Percentiles rank a stretch among this genome's conserved stretches.
These are phyloP conservation scores for Neonectria faginata DNA, from an alignment of 2,329 filamentous ascomycete genomes.

Conservation along the genomic window DNA sequence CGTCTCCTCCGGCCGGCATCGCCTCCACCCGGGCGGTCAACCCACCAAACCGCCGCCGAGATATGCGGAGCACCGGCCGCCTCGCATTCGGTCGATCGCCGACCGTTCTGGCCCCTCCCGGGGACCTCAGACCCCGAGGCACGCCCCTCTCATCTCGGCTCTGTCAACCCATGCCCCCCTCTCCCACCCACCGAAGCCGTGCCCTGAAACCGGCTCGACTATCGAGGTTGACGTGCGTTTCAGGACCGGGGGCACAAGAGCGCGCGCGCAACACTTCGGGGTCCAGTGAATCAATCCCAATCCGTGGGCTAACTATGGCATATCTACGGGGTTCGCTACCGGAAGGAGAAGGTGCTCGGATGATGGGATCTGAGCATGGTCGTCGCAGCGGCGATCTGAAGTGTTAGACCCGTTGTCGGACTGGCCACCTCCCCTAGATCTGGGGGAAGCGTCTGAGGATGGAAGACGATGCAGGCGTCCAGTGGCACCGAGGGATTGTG, in stretches of 20 bases:
- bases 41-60: slow-evolving; percentile 6
- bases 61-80: slow-evolving; percentile 11
- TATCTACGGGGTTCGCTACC: slow-evolving; percentile 7
- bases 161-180: slow-evolving; percentile 3
- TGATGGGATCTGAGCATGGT: slow-evolving; percentile 1
- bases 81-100: slow-evolving; percentile 4
- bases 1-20: background rate
- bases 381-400: slow-evolving; percentile 10
- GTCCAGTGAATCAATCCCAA: slow-evolving; percentile 3
- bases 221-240: slow-evolving; percentile 9
- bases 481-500: slow-evolving; percentile 12
- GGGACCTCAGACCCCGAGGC: background rate
- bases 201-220: slow-evolving; percentile 14
- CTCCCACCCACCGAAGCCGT: slow-evolving; percentile 9
- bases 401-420: background rate
- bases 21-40: background rate
- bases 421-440: background rate
- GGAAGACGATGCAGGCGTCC: slow-evolving; percentile 4
- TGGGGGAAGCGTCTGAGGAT: slow-evolving; percentile 5
- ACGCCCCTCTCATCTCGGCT: slow-evolving; percentile 20
- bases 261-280: background rate
- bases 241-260: background rate
- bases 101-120: background rate
- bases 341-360: slow-evolving; percentile 1
- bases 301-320: too few relatives aligned